Evolutionary conservation across 2,329 filamentous ascomycete species (phyloP).

Genomic region (Dryadomyces quercus-mongolicae): DNA sequence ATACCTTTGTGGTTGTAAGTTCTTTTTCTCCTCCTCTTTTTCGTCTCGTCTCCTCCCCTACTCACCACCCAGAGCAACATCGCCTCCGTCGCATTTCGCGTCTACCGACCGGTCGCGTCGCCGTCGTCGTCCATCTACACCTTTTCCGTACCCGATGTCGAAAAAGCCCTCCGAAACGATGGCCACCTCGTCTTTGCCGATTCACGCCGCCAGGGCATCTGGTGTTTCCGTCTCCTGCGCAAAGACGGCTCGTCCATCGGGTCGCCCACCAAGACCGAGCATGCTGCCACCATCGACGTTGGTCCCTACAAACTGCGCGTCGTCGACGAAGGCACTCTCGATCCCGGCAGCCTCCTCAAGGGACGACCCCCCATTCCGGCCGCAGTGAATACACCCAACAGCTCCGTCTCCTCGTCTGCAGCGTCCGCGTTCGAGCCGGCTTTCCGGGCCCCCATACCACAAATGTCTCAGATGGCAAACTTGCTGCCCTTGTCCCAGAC

Average conservation of each 20-base stretch:
- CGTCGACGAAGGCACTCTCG: constrained; percentile 37
- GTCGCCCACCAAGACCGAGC: constrained; percentile 14
- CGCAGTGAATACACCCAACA: constrained; percentile 31
- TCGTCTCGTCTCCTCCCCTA: not conserved
- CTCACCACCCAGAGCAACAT: constrained; percentile 37
- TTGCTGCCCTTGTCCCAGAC: not conserved
- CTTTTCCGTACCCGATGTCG: constrained; percentile 36
- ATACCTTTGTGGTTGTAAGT: constrained; percentile 45
- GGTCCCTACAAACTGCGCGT: constrained; percentile 30
- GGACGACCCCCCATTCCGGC: constrained; percentile 27
- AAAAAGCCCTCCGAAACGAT: constrained; percentile 35
- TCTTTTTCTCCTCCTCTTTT: not conserved
- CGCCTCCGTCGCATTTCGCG: constrained; percentile 39
- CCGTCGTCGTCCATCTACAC: constrained; percentile 28
- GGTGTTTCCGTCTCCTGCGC: constrained; percentile 38
- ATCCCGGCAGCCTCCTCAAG: constrained; percentile 35
- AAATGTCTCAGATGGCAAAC: not conserved
- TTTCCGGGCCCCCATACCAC: not conserved
- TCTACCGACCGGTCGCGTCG: constrained; percentile 38
- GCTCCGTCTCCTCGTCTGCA: constrained; percentile 32
- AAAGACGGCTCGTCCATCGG: constrained; percentile 24
- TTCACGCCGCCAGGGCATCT: constrained; percentile 34
- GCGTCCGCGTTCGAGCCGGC: constrained; percentile 20
- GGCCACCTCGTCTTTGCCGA: constrained; percentile 44
- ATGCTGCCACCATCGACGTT: constrained; percentile 29